These are phyloP conservation scores for Scheffersomyces segobiensis DNA, from an alignment of 1,139 yeast species.

Conservation along the genomic window DNA sequence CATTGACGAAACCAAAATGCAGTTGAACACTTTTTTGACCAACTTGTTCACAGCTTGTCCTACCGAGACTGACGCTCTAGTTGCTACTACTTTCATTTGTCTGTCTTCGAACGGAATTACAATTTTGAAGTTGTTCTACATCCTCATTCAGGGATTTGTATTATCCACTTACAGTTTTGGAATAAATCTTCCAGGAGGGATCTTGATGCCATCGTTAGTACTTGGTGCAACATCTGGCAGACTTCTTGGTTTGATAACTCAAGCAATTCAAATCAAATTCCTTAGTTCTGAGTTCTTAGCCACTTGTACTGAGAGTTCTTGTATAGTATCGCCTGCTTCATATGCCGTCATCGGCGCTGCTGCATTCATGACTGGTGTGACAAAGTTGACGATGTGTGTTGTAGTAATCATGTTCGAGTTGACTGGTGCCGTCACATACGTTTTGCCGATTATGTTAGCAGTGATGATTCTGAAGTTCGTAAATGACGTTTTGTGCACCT, in stretches of 20 bases:
- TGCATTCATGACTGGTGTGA: constrained; percentile 56
- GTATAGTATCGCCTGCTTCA: constrained; percentile 57
- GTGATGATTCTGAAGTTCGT: constrained; percentile 54
- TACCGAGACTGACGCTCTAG: constrained; percentile 17
- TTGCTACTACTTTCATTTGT: constrained; percentile 37
- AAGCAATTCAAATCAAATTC: constrained; percentile 46
- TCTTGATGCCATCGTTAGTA: constrained; percentile 69
- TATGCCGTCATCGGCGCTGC: constrained; percentile 66
- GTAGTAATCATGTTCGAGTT: constrained; percentile 59
- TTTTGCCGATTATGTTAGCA: constrained; percentile 59
- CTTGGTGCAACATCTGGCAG: constrained; percentile 75
- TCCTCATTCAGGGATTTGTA: constrained; percentile 54
- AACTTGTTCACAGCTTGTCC: constrained; percentile 68
- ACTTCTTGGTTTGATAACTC: constrained; percentile 61
- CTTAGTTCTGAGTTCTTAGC: constrained; percentile 37
- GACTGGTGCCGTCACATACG: constrained; percentile 61
- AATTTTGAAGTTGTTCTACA: constrained; percentile 40
- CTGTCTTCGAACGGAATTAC: constrained; percentile 26
- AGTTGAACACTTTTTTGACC: constrained; percentile 56
- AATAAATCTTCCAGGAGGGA: constrained; percentile 70
- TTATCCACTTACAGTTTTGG: constrained; percentile 68
- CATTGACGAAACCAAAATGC: constrained; percentile 52
- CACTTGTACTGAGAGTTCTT: constrained; percentile 53
- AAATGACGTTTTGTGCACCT: constrained; percentile 47
- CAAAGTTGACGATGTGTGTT: constrained; percentile 56